Conservation (phyloP, 805 yeast genomes). For the Candida pseudofarinosa region DNA sequence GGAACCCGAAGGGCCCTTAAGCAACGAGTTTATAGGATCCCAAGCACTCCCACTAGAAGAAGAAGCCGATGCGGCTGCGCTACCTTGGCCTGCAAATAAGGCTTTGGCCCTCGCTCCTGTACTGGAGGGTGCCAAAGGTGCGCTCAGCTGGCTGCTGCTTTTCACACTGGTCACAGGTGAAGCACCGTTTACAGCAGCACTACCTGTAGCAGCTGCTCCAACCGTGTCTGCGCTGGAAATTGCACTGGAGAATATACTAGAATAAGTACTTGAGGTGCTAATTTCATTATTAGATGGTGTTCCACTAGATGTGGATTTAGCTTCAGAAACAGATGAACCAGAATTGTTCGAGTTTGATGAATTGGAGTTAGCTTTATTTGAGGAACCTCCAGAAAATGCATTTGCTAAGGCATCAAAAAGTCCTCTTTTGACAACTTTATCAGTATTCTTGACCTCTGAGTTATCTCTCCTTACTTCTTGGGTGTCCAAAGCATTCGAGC, state of each 20-base stretch:
- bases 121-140: not conserved
- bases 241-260: not conserved
- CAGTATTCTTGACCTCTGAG: not conserved
- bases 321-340: slow-evolving; percentile 2
- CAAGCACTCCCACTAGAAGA: no score
- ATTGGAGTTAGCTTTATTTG: not conserved
- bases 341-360: no score
- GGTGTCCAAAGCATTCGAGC: not conserved
- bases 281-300: slow-evolving; percentile 4
- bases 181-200: not conserved
- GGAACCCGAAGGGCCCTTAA: no score
- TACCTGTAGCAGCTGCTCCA: not conserved
- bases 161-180: not conserved
- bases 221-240: not conserved
- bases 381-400: not conserved
- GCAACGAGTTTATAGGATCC: no score
- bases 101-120: no score
- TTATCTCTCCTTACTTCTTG: not conserved
- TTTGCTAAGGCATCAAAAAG: not conserved
- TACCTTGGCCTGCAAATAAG: no score
- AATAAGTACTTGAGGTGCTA: slow-evolving; percentile 7
- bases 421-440: not conserved
- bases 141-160: not conserved
- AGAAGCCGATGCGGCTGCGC: no score
- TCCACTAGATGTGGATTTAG: not conserved